Base-by-base conservation (phyloP, 106 monocot genomes). In the Iris macrosiphon region DNA sequence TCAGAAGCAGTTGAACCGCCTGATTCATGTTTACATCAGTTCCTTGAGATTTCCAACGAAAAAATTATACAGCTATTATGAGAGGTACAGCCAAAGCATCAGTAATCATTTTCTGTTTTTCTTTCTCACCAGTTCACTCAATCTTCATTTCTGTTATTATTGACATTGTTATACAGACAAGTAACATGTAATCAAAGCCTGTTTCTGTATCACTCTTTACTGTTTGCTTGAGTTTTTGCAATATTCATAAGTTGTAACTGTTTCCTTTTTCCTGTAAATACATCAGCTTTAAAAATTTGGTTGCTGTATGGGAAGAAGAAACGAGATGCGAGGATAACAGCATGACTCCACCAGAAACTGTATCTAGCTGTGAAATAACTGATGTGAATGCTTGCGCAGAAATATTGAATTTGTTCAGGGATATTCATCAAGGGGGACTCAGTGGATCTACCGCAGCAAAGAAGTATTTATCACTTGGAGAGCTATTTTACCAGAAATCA, bases 21-120 rank as follows among this genome's bases (percentile, higher is more conserved):
- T 93, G 40, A 79, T 75, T 61, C 70, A 62, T 66, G 59, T 93
- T 60, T 87, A 77, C 47, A 66, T 93, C 42, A 68, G 44, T 48
- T 69, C 71, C 43, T 57, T 93, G 48, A 71, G 44, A 73, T 93
- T 83, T 73, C 92, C 92, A 49, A 80, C 87, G 43, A 87, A 72
- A 57, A 79, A 75, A 58, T 49, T 93, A 35, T 61, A 69, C 38
- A 35, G 11, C 37, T 93, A 93, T 61, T 83, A 77, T 51, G 57
- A 72, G 19, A 87, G 83, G 92, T 93, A 87, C 40, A 20, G 18
- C 42, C 37, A 14, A 18, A 31, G 12, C 28, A 26, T 44, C 11
- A 16, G 34, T 52, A 11, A 18, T 14, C 7, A 57, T 18, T 39
- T 24, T 16, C 12, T 40, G 38, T 40, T 1, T 22, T 23, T 39